Percentiles rank a stretch among this genome's conserved stretches.
Evolutionary conservation across 2,329 filamentous ascomycete species (phyloP).

Genomic region (Apiospora pterosperma): DNA sequence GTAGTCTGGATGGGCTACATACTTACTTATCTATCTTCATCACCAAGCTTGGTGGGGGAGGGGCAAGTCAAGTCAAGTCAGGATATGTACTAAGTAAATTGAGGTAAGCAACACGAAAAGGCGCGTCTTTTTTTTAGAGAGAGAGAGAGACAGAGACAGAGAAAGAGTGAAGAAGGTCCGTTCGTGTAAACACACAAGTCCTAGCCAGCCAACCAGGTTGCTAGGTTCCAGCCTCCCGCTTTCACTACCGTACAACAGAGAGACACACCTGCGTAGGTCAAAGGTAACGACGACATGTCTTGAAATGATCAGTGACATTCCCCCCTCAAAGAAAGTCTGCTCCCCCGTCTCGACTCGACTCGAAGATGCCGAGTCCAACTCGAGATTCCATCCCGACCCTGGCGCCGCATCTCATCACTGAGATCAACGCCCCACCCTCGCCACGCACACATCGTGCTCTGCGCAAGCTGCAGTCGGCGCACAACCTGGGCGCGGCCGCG

Average conservation of each 20-base stretch:
- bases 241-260: background rate
- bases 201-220: slow-evolving; percentile 1
- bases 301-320: background rate
- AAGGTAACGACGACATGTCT: background rate
- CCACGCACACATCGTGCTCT: slow-evolving; percentile 65
- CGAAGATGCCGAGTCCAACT: slow-evolving; percentile 26
- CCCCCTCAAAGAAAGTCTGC: background rate
- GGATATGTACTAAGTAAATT: background rate
- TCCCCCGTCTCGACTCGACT: background rate
- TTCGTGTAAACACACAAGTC: background rate
- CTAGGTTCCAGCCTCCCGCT: background rate
- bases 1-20: background rate
- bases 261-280: background rate
- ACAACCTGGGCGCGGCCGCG: slow-evolving; percentile 55
- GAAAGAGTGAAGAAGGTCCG: background rate
- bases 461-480: slow-evolving; percentile 73
- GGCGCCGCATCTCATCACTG: slow-evolving; percentile 33
- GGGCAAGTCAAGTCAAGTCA: background rate
- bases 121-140: background rate
- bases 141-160: background rate
- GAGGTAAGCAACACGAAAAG: background rate
- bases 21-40: background rate
- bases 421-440: slow-evolving; percentile 54
- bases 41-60: no score
- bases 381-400: slow-evolving; percentile 21